phyloP scores from a whole-genome alignment of 805 yeast genomes.

The Debaryomyces prosopidis region DNA sequence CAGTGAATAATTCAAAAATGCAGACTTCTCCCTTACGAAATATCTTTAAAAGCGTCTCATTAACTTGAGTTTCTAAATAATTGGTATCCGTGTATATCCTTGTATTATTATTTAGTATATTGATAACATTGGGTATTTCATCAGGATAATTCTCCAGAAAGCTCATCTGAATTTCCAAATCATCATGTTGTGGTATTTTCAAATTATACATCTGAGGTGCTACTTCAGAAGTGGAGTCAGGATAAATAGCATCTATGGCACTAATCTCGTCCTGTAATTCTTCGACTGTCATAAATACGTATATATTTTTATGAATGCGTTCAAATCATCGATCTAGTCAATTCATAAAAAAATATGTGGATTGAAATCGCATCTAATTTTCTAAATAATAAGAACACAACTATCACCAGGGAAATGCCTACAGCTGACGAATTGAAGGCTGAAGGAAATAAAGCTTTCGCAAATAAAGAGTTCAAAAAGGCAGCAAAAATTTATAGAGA shows the following conservation, averaged over 20 bases:
- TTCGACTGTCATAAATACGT: conserved; percentile 29
- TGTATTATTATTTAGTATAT: conserved; percentile 42
- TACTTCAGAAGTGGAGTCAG: conserved; percentile 50
- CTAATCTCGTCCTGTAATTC: conserved; percentile 71
- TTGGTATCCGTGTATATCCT: conserved; percentile 39
- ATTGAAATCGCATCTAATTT: neutral
- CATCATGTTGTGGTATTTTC: conserved; percentile 61
- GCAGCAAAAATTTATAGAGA: conserved; percentile 58
- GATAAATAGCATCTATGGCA: conserved; percentile 87
- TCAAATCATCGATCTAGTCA: neutral
- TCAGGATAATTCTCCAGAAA: conserved; percentile 74
- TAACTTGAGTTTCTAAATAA: conserved; percentile 48
- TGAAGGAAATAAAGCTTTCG: conserved; percentile 57
- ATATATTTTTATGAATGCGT: neutral
- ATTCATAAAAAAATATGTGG: neutral
- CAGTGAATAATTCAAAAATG: conserved; percentile 74
- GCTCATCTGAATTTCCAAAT: conserved; percentile 60
- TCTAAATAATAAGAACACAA: neutral
- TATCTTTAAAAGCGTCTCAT: conserved; percentile 52
- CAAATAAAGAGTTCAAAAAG: conserved; percentile 39
- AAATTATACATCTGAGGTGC: conserved; percentile 47
- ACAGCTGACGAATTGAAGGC: conserved; percentile 33
- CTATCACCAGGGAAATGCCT: conserved; percentile 2
- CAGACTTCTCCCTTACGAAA: conserved; percentile 69
- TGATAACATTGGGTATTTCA: conserved; percentile 61